Base-by-base conservation (phyloP, 2,329 filamentous ascomycete species). In the Epichloe sylvatica region DNA sequence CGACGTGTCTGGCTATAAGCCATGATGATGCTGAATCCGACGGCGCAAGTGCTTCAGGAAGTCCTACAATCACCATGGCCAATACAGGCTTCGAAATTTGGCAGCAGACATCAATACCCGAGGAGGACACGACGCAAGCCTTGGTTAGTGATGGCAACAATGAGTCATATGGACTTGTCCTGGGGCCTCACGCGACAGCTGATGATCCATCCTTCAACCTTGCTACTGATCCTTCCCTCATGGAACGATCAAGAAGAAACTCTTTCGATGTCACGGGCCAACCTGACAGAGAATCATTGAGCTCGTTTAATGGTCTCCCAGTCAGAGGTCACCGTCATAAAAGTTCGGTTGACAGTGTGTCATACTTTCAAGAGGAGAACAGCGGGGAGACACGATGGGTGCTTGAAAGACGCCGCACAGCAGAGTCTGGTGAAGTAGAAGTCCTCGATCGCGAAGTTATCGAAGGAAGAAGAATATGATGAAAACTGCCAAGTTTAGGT, bases 281-380 rank as follows among this genome's bases (percentile, higher is more conserved):
- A 6, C 21, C 40, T 6, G 53, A 55, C n/a, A 49, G 38, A 6
- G 43, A 35, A 42, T 35, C 30, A 25, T 55, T 58, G 37, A 54
- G 46, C 39, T 46, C 49, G 23, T 49, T 37, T 23, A 55, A 47
- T 38, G 52, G 52, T 38, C 55, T 51, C 5, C 46, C 55, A 1
- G 52, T 54, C 8, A 62, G 58, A 40, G 70, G 72, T n/a, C 76
- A 78, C 54, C 66, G 70, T 13, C 69, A 76, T 55, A 74, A 71
- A 55, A 68, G 75, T 46, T 83, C 78, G 43, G 71, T 80, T 2
- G 83, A 86, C 55, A 84, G 81, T 54, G 79, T 88, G 35, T 82
- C 81, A 6, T 88, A 88, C 62, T 74, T 75, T 44, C 78, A 82
- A 52, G 80, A 83, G 58, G 78, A 81, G 43, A 71, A 76, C 2